Conservation (phyloP, 2,329 filamentous ascomycete species). For the Dryadomyces quercivorus region DNA sequence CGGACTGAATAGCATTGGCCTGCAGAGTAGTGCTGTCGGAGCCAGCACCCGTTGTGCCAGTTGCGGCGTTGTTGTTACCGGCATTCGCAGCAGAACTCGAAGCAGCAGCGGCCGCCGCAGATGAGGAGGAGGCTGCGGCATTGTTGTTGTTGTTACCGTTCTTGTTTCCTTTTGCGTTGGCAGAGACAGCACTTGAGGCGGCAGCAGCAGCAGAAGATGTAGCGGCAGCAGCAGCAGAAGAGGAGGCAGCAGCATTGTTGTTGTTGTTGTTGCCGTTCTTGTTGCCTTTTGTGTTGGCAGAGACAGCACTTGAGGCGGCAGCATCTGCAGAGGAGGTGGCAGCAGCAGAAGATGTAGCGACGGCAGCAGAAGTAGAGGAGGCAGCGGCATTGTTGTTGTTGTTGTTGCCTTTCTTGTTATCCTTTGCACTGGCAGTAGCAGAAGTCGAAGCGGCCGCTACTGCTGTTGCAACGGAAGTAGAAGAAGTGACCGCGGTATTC, state of each 20-base stretch:
- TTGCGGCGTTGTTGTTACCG: conserved; percentile 2
- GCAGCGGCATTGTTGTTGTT: neutral
- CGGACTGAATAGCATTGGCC: conserved; percentile 20
- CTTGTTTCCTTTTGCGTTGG: no score
- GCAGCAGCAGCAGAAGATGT: neutral
- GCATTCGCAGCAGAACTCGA: conserved; percentile 3
- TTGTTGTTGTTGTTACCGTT: neutral
- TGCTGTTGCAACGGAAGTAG: neutral
- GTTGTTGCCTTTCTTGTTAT: neutral
- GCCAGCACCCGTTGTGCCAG: conserved; percentile 16
- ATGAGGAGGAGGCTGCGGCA: no score
- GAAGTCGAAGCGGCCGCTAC: neutral
- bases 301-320: no score
- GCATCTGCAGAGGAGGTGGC: no score
- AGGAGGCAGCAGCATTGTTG: neutral
- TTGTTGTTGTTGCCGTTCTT: no score
- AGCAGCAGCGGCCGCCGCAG: neutral
- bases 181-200: no score
- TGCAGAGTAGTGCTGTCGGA: conserved; percentile 15
- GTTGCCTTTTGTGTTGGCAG: no score
- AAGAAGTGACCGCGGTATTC: neutral
- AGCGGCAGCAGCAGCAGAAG: neutral
- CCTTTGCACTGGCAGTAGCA: neutral
- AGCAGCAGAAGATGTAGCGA: neutral
- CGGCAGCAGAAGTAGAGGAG: no score